Conservation (phyloP, 2,329 filamentous ascomycete species). For the Delphinella strobiligena region DNA sequence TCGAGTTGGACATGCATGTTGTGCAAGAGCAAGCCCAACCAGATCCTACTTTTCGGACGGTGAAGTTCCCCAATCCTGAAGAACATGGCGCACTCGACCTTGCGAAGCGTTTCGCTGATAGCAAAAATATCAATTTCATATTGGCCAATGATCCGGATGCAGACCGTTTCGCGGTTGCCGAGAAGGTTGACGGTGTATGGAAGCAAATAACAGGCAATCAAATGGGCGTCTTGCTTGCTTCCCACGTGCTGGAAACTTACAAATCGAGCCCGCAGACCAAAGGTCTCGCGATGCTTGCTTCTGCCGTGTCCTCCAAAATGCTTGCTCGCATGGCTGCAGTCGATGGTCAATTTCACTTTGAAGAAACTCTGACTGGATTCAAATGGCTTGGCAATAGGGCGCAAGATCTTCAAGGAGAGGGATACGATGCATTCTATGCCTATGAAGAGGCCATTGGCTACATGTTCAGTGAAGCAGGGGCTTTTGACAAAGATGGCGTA, state of each 20-base stretch:
- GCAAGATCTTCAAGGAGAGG: conserved; percentile 35
- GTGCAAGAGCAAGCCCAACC: conserved; percentile 43
- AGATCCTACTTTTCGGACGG: conserved; percentile 51
- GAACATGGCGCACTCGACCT: conserved; percentile 51
- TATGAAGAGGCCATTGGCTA: conserved; percentile 57
- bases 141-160: conserved; percentile 55
- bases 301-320: conserved; percentile 54
- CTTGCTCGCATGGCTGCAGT: conserved; percentile 40
- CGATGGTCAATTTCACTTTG: conserved; percentile 43
- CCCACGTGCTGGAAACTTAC: conserved; percentile 42
- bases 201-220: conserved; percentile 55
- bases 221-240: conserved; percentile 47
- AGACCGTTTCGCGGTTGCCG: conserved; percentile 50
- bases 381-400: conserved; percentile 56
- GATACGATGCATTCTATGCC: conserved; percentile 41
- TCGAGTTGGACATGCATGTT: conserved; percentile 33
- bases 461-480: conserved; percentile 48
- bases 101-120: conserved; percentile 43
- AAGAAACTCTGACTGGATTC: conserved; percentile 54
- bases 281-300: conserved; percentile 44
- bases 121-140: conserved; percentile 37
- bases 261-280: conserved; percentile 17
- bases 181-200: conserved; percentile 45
- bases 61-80: conserved; percentile 54
- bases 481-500: conserved; percentile 54